Percentiles rank a stretch among this genome's conserved stretches.
phyloP scores from a whole-genome alignment of 2,329 filamentous ascomycete genomes.

The Neurospora crassa region DNA sequence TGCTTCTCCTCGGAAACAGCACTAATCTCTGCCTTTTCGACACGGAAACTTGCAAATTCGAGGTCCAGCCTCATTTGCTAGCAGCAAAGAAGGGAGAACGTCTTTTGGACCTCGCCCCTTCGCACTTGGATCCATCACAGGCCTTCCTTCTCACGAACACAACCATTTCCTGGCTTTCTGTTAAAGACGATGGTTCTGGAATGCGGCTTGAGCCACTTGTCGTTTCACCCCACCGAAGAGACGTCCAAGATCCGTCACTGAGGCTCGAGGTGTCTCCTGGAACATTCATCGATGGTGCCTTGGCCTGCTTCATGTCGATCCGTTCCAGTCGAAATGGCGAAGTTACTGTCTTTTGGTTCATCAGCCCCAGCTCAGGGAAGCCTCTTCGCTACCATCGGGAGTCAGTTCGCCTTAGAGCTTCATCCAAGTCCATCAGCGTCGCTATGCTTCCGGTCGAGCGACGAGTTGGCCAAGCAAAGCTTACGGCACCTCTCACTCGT shows the following conservation, averaged over 20 bases:
- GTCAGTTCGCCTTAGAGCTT: slow-evolving; percentile 8
- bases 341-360: slow-evolving; percentile 20
- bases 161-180: slow-evolving; percentile 32
- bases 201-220: slow-evolving; percentile 11
- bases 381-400: slow-evolving; percentile 17
- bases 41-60: background rate
- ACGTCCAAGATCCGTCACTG: slow-evolving; percentile 27
- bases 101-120: slow-evolving; percentile 47
- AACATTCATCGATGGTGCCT: slow-evolving; percentile 6
- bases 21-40: slow-evolving; percentile 13
- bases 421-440: slow-evolving; percentile 12
- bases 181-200: slow-evolving; percentile 3
- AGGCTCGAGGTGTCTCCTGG: slow-evolving; percentile 28
- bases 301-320: slow-evolving; percentile 17
- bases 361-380: slow-evolving; percentile 4
- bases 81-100: slow-evolving; percentile 18
- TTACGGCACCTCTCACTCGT: background rate
- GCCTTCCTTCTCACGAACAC: slow-evolving; percentile 50
- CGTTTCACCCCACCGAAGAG: slow-evolving; percentile 30
- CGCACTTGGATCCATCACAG: slow-evolving; percentile 36
- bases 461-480: slow-evolving; percentile 3
- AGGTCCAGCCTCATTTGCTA: background rate
- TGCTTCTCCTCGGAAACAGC: slow-evolving; percentile 12
- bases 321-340: slow-evolving; percentile 17
- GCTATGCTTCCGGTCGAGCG: slow-evolving; percentile 13